These are phyloP conservation scores for Polygonum aviculare DNA, from an alignment of 148 eudicot species.

Conservation along the genomic window DNA sequence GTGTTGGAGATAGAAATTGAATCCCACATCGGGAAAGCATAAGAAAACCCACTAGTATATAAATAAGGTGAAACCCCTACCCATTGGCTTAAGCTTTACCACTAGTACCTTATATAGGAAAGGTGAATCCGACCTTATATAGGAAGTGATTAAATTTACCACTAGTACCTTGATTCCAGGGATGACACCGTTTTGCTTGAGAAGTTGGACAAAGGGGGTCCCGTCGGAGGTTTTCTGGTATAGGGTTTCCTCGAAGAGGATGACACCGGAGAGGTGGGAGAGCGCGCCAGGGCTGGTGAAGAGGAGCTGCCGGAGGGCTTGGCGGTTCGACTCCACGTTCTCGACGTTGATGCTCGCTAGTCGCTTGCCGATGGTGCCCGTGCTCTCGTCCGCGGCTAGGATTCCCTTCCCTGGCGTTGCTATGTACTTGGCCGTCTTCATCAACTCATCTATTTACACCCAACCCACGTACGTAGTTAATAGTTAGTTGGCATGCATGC, in stretches of 20 bases:
- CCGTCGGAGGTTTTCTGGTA: constrained; percentile 71
- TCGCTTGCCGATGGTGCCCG: constrained; percentile 83
- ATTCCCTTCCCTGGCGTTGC: constrained; percentile 96
- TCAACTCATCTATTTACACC: constrained; percentile 48
- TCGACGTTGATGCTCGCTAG: constrained; percentile 72
- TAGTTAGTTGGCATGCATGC: background rate
- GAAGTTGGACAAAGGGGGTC: constrained; percentile 64
- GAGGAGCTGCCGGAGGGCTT: constrained; percentile 75
- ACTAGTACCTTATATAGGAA: too few relatives aligned
- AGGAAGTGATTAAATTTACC: too few relatives aligned
- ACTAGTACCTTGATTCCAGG: constrained; percentile 72
- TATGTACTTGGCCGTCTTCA: constrained; percentile 89
- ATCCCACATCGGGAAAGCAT: too few relatives aligned
- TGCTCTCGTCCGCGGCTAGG: constrained; percentile 88
- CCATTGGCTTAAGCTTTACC: too few relatives aligned
- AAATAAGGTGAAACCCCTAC: too few relatives aligned
- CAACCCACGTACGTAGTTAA: too few relatives aligned
- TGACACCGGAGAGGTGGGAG: constrained; percentile 69
- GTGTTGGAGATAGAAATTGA: too few relatives aligned
- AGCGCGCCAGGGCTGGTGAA: constrained; percentile 65
- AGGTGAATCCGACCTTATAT: too few relatives aligned
- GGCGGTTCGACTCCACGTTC: constrained; percentile 77
- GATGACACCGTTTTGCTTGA: constrained; percentile 54
- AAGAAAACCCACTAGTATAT: too few relatives aligned
- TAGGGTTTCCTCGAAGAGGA: constrained; percentile 83